These are phyloP conservation scores for Nothomitra cinnamomea DNA, from an alignment of 2,329 filamentous ascomycete genomes.

Conservation along the genomic window DNA sequence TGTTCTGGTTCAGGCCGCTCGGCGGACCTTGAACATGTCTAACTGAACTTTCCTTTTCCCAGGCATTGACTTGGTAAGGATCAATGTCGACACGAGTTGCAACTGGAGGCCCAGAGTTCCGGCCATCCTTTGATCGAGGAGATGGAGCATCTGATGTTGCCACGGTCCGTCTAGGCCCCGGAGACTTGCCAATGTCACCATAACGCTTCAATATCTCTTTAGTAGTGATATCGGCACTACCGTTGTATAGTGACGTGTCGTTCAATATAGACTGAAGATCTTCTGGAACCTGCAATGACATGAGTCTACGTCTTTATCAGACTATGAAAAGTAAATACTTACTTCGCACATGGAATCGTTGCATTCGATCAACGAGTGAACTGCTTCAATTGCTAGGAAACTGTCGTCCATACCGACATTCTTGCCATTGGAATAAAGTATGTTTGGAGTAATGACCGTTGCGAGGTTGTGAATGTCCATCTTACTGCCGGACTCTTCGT, in stretches of 20 bases:
- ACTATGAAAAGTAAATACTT: conserved; percentile 23
- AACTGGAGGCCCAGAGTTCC: conserved; percentile 30
- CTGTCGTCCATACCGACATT: conserved; percentile 62
- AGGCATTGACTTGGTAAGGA: conserved; percentile 48
- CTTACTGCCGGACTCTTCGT: conserved; percentile 93
- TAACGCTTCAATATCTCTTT: conserved; percentile 95
- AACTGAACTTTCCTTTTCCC: conserved; percentile 71
- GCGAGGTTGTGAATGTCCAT: conserved; percentile 98
- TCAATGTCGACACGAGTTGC: conserved; percentile 67
- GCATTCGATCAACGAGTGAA: conserved; percentile 76
- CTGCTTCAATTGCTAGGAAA: conserved; percentile 83
- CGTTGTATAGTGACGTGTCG: conserved; percentile 68
- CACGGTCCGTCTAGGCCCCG: conserved; percentile 33
- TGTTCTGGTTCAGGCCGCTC: conserved; percentile 7
- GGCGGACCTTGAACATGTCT: conserved; percentile 42
- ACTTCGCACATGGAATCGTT: conserved; percentile 98
- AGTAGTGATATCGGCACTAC: conserved; percentile 72
- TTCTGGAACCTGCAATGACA: conserved; percentile 57
- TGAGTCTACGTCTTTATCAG: neutral
- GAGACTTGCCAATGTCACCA: conserved; percentile 56
- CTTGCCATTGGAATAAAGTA: conserved; percentile 52
- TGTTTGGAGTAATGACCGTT: conserved; percentile 93
- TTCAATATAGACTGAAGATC: conserved; percentile 75
- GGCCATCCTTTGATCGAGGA: conserved; percentile 27
- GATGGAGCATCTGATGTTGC: conserved; percentile 33